Base-by-base conservation (phyloP, 805 yeast species). In the Suhomyces prunicola region DNA sequence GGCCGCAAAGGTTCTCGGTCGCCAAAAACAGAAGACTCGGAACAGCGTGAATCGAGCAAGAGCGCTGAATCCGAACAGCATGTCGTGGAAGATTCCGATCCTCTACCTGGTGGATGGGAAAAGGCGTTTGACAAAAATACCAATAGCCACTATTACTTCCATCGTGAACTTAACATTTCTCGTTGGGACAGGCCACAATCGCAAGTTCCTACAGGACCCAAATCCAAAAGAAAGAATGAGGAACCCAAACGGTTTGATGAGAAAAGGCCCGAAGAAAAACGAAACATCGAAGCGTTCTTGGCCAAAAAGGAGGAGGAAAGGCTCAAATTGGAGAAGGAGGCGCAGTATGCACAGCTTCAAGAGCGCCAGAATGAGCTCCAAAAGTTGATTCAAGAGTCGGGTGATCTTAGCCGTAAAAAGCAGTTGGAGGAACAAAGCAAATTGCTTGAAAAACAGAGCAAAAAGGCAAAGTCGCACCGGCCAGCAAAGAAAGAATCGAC, bases 81-180 rank as follows among this genome's bases (percentile, higher is more conserved):
- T 17, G 42, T 39, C 7, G 42, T 39, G 13, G 42, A 39, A 39
- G 42, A 39, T 8, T 17, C 24, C 13, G 42, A 39, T 39, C 63
- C 69, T 1, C 73, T 84, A 26, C 89, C 90, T 1, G 72, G 73
- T 0, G 88, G 88, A 2, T 87, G 94, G 94, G 83, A 80, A 48
- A 73, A 78, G 58, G 84, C 87, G 0, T 66, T 66, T 23, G 84
- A 81, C 54, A 70, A 74, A 4, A 70, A 67, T 29, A 61, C 81
- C 5, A 78, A 79, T 12, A 67, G 67, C 12, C 66, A 61, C 13
- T 86, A 84, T 63, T 88, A 81, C 66, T 86, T 74, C 67, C 81
- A 85, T 65, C 69, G 82, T 44, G 72, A 63, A 6, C 67, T 72
- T 24, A 74, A 76, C 35, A 59, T 70, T 22, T 78, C 86, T 1